Evolutionary conservation across 768 basidiomycete genomes (phyloP), one percentile per base, ranked within the genome.

Genomic region (Agaricus sinodeliciosus): DNA sequence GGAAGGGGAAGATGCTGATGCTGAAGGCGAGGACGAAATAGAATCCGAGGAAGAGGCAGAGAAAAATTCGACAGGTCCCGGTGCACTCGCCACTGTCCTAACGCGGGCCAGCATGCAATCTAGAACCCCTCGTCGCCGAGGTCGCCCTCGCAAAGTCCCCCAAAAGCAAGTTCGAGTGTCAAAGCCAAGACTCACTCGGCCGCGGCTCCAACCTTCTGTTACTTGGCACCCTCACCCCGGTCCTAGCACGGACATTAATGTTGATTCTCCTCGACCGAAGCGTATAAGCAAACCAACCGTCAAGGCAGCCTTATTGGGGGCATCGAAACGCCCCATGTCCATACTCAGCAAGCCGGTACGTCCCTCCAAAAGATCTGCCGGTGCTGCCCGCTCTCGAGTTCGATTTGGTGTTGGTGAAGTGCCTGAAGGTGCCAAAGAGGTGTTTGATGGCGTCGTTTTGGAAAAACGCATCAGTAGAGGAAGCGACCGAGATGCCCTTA

Each of bases 361-460:
- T 27, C 15, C 46, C 12, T 12, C 15, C 25, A 42, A 31, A 11
- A 31, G 31, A 5, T 16, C 13, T 15, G 34, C 34, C 13, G 37
- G 37, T 39, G 15, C 16, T n/a, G 15, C 15, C 2, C 37, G 2
- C 37, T 16, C 36, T 4, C 40, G 40, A 27, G 40, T 34, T 18
- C 27, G 37, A 13, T 9, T 35, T 28, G 22, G n/a, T 13, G 34
- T 2, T 6, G 8, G 36, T n/a, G 44, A 26, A 18, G 19, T 18
- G 22, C 16, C 43, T 8, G 27, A 53, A n/a, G 34, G 28, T 16
- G 27, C 25, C 9, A 42, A n/a, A 35, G 52, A 54, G 19, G n/a
- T 54, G 8, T 54, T 54, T 18, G 52, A 54, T n/a, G 52, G 52
- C 5, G 52, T 54, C 6, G 18, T 54, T 7, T 42, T 54, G n/a